Conservation (phyloP, 805 yeast genomes). For the Wickerhamomyces sydowiorum region DNA sequence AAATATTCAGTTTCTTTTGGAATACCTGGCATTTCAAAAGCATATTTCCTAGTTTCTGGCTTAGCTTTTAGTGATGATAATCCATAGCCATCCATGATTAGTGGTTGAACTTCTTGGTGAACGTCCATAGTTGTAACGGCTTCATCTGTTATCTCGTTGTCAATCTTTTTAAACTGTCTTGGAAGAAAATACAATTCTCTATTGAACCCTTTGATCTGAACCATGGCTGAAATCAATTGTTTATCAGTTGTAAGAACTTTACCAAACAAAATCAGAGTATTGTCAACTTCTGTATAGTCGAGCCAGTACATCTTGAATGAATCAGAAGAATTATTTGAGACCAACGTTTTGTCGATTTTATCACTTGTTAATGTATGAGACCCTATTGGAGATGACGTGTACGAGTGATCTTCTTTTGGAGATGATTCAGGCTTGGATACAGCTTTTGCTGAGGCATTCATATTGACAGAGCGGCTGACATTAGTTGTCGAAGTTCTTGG, state of each 20-base stretch:
- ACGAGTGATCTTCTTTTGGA: conserved; percentile 10
- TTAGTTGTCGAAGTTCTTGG: conserved; percentile 40
- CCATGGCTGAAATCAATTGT: conserved; percentile 62
- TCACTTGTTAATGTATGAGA: conserved; percentile 7
- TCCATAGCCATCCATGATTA: conserved; percentile 58
- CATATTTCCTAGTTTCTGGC: conserved; percentile 72
- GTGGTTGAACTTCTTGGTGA: conserved; percentile 67
- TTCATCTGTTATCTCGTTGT: conserved; percentile 35
- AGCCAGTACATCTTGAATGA: conserved; percentile 79
- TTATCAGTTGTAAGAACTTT: conserved; percentile 60
- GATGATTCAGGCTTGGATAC: conserved; percentile 18
- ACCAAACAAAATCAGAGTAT: conserved; percentile 71
- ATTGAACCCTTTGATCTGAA: conserved; percentile 63
- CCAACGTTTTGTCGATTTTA: conserved; percentile 15
- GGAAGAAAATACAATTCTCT: conserved; percentile 81
- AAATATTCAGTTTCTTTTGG: conserved; percentile 79
- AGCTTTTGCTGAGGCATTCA: conserved; percentile 24
- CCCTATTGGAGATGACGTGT: conserved; percentile 15
- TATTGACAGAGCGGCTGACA: conserved; percentile 35
- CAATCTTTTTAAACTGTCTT: conserved; percentile 40
- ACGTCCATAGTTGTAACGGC: conserved; percentile 56
- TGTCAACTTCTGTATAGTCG: conserved; percentile 78
- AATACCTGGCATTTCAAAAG: conserved; percentile 77
- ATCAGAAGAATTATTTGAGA: conserved; percentile 25
- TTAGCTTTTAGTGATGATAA: conserved; percentile 60